Base-by-base conservation (phyloP, 306 rosid species). In the Sicyos edulis region DNA sequence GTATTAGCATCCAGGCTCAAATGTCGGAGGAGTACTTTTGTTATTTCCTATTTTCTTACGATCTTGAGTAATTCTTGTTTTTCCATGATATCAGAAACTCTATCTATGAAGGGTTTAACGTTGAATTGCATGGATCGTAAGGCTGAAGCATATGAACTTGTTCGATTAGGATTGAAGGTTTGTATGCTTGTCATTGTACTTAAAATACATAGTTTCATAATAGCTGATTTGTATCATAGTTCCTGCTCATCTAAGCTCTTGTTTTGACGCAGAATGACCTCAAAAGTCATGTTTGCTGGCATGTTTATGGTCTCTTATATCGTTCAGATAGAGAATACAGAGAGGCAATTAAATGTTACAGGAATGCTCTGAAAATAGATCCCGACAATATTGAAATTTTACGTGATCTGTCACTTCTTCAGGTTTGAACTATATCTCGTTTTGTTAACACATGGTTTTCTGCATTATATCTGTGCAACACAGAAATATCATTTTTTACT, bases 211-310 rank as follows among this genome's bases (percentile, higher is more conserved):
- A 47, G 72, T 68, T 49, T 69, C 22, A 32, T 32, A 32, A 32
- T 32, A 4, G 55, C 47, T 10, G 12, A 26, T 49, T 51, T 7
- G 4, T 51, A 24, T 24, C 59, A 50, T 49, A 69, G 58, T 69
- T 69, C 16, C 10, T 21, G 22, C 10, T 51, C 59, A 68, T 62
- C 77, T 83, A 29, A 75, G 20, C 42, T 79, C 54, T 61, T 83
- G 53, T 77, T 76, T 75, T 49, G 77, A 59, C 77, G 82, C 96
- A 92, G 98, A 88, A 90, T 87, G 98, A 92, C 78, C 89, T 92
- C 53, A 92, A 90, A 84, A 92, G 98, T 88, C 98, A 92, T 84
- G 98, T 92, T 77, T 92, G 98, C 86, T 92, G 98, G 98, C 98
- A 92, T 87, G 98, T 92, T 71, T 92, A 50, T 84, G 98, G 98